Evolutionary conservation across 73 alveolate genomes (phyloP), one percentile per base, ranked within the genome.

Genomic region (Paramecium pentaurelia): DNA sequence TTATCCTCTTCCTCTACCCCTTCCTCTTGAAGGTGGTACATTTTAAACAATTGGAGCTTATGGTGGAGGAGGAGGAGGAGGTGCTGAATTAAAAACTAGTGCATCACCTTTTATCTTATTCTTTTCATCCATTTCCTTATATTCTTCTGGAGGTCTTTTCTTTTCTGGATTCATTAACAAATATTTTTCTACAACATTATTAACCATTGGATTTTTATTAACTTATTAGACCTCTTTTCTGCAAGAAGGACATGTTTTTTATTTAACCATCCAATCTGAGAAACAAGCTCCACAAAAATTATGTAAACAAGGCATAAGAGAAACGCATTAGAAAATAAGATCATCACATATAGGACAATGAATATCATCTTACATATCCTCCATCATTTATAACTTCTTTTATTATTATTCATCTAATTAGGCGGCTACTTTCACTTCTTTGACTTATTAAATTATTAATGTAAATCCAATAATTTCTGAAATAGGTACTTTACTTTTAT

Each of bases 271-370:
- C 98, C 98, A 96, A 89, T 95, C 99, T 11, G 97, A 95, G 85
- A 93, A 95, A 83, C 99, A 97, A 8, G 98, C 98, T 40, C 99
- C 99, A 73, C 99, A 97, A 86, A 93, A 97, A 75, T 96, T 96
- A 86, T 97, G 99, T 45, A 97, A 86, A 75, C 99, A 97, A 28
- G 99, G 99, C 94, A 95, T 87, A 28, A 97, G 83, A 6, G 97
- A 84, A 45, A 95, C 98, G 3, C 98, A 96, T 77, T 95, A 92
- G 75, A 92, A 93, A 95, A 97, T 97, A 8, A 96, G 71, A 77
- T 86, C 95, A 91, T 73, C 92, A 92, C 99, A 97, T 32, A 97
- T 95, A 18, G 93, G 92, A 89, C 99, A 97, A 16, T 93, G 93
- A 20, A 95, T 49, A 32, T 94, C 95, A 45, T 95, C 96, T 36